These are phyloP conservation scores for Ettlia oleoabundans DNA, from an alignment of 139 green algal genomes.

Conservation along the genomic window DNA sequence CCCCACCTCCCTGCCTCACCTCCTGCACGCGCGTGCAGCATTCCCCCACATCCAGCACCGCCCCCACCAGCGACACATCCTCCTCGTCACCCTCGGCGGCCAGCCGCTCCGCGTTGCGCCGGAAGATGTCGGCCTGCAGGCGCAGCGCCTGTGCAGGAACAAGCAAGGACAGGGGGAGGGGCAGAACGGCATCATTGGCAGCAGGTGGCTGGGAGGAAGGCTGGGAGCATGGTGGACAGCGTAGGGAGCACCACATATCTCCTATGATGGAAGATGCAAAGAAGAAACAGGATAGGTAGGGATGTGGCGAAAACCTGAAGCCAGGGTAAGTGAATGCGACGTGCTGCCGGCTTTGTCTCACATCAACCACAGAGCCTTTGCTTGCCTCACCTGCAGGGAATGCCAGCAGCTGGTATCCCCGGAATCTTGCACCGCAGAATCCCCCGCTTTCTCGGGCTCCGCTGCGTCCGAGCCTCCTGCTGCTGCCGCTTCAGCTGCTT, in stretches of 20 bases:
- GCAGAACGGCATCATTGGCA: not conserved
- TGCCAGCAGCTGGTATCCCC: constrained; percentile 20
- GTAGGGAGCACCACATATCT: too few species aligned
- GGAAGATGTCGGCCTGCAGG: constrained; percentile 34
- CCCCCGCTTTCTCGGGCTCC: not conserved
- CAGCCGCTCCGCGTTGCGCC: constrained; percentile 30
- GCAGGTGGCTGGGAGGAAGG: too few species aligned
- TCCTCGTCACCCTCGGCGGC: constrained; percentile 25
- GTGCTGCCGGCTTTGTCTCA: too few species aligned
- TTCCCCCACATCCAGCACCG: constrained; percentile 30
- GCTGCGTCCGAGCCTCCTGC: not conserved
- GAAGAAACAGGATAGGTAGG: too few species aligned
- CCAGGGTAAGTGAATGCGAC: too few species aligned
- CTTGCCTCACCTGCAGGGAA: too few species aligned
- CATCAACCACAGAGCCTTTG: too few species aligned
- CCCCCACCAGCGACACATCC: constrained; percentile 22
- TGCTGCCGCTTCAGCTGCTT: not conserved
- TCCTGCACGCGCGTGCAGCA: constrained; percentile 27
- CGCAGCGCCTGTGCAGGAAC: constrained; percentile 7
- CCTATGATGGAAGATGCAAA: too few species aligned
- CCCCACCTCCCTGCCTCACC: not conserved
- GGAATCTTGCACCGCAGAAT: not conserved
- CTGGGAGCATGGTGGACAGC: too few species aligned
- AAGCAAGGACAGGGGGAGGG: not conserved
- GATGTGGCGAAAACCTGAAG: too few species aligned